A percentile compares a stretch with the other conserved stretches of the same genome.
Conservation (phyloP, 208 protist species). For the Phytomonas francai region DNA sequence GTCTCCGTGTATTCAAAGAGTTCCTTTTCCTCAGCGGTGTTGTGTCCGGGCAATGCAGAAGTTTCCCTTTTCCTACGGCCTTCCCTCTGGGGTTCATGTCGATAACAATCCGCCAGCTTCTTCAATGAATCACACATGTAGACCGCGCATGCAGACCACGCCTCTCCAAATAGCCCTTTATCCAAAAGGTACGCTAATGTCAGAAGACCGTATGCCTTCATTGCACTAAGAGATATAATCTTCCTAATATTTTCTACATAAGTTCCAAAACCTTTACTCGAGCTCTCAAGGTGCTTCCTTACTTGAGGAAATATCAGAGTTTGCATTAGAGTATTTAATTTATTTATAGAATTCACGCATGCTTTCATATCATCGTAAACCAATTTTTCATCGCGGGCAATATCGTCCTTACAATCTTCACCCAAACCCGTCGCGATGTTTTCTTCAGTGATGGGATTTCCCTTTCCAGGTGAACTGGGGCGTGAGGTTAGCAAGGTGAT, state of each 20-base stretch:
- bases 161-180: neutral
- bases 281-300: neutral
- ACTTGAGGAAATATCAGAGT: neutral
- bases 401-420: neutral
- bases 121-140: neutral
- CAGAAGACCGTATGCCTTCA: neutral
- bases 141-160: neutral
- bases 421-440: neutral
- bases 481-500: neutral
- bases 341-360: neutral
- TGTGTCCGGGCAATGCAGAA: neutral
- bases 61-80: neutral
- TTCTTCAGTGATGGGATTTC: neutral
- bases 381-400: neutral
- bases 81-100: neutral
- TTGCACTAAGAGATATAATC: neutral
- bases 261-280: neutral
- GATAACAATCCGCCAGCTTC: neutral
- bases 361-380: neutral
- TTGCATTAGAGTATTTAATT: neutral
- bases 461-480: neutral
- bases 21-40: neutral
- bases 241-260: neutral
- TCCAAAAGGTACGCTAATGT: neutral
- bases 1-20: neutral